These are phyloP conservation scores for Lasiodiplodia sp. DNA, from an alignment of 2,329 filamentous ascomycete species.

Conservation along the genomic window DNA sequence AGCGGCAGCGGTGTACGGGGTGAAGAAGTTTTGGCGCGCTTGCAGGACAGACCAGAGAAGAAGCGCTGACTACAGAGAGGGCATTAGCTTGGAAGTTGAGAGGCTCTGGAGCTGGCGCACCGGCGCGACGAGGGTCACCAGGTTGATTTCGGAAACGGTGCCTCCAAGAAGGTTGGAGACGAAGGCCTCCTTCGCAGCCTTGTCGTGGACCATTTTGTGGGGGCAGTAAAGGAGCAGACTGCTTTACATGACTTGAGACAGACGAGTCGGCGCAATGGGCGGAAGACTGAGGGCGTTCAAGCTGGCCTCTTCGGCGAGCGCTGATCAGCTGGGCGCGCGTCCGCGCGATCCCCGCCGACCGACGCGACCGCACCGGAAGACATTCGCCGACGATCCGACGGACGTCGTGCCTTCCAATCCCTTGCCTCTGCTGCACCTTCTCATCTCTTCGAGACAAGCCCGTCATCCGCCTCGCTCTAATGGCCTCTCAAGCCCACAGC, in stretches of 20 bases:
- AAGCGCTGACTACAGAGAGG: slow-evolving; percentile 70
- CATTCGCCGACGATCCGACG: not conserved
- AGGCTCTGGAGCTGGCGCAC: slow-evolving; percentile 60
- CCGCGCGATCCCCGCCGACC: not conserved
- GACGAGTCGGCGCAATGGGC: not conserved
- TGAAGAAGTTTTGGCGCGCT: slow-evolving; percentile 81
- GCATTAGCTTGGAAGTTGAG: slow-evolving; percentile 31
- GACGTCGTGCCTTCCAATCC: slow-evolving; percentile 7
- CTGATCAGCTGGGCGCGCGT: slow-evolving; percentile 7
- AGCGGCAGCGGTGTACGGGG: slow-evolving; percentile 71
- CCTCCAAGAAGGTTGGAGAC: slow-evolving; percentile 91
- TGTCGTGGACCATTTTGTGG: slow-evolving; percentile 63
- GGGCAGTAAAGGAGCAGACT: not conserved
- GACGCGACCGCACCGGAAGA: slow-evolving; percentile 3
- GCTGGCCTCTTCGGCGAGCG: slow-evolving; percentile 21
- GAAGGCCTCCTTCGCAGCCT: slow-evolving; percentile 91
- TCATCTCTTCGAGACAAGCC: slow-evolving; percentile 23
- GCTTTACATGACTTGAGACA: slow-evolving; percentile 7
- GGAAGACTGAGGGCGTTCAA: slow-evolving; percentile 9
- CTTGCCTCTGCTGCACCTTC: slow-evolving; percentile 2
- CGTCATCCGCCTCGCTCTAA: slow-evolving; percentile 2
- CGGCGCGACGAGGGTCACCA: slow-evolving; percentile 82
- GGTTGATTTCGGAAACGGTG: slow-evolving; percentile 83
- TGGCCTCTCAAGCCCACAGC: not conserved
- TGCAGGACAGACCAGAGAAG: slow-evolving; percentile 91